Conservation (phyloP, 257 asterid species). For the Solanum clarkiae region DNA sequence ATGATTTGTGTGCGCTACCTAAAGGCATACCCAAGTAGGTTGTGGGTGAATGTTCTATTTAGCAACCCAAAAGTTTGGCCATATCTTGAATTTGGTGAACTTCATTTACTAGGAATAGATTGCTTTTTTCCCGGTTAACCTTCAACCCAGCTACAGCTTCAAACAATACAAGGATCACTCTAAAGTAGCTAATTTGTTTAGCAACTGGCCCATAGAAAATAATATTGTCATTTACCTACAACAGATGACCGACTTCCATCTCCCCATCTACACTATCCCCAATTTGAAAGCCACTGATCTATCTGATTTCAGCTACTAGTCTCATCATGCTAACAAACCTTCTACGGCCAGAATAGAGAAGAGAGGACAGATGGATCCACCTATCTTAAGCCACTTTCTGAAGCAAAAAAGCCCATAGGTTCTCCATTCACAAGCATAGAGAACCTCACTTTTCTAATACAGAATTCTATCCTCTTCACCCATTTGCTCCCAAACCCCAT, state of each 20-base stretch:
- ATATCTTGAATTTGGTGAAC: neutral
- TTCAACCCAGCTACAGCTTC: neutral
- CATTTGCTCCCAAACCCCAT: neutral
- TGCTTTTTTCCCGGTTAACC: neutral
- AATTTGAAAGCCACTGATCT: neutral
- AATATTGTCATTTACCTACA: neutral
- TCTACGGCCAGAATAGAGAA: neutral
- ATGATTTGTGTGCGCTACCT: neutral
- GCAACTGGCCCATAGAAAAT: neutral
- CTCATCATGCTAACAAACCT: neutral
- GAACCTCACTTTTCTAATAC: neutral
- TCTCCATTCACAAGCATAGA: neutral
- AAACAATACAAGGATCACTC: neutral
- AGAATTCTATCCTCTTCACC: neutral
- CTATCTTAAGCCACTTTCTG: neutral
- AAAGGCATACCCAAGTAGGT: neutral
- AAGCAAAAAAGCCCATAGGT: neutral
- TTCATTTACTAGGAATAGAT: neutral
- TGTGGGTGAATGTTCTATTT: neutral
- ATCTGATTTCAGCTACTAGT: neutral
- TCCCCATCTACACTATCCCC: neutral
- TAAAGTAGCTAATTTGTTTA: neutral
- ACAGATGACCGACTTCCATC: neutral
- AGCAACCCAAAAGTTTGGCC: neutral
- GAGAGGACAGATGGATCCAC: neutral